These are phyloP conservation scores for Wickerhamiella pararugosa DNA, from an alignment of 1,139 yeast genomes.

Conservation along the genomic window DNA sequence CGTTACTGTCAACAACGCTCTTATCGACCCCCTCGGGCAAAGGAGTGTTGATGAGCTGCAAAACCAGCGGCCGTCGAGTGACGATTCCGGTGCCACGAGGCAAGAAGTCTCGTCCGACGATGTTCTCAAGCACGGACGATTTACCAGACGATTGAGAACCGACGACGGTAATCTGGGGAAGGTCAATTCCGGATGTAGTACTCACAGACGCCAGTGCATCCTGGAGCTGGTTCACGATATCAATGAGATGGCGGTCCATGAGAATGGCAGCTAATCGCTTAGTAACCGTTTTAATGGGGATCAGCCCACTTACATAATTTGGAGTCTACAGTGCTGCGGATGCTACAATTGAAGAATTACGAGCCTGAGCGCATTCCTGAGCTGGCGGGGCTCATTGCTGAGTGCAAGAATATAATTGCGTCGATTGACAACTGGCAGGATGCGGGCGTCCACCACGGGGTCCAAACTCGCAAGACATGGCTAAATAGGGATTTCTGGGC, in stretches of 20 bases:
- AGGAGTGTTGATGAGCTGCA: constrained; percentile 66
- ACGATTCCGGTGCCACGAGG: constrained; percentile 96
- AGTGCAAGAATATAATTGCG: no score
- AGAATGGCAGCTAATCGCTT: background rate
- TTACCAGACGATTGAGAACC: constrained; percentile 94
- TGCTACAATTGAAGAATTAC: no score
- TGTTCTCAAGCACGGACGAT: constrained; percentile 83
- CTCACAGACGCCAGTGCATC: constrained; percentile 91
- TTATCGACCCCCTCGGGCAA: constrained; percentile 19
- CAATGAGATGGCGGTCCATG: constrained; percentile 84
- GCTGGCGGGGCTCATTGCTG: no score
- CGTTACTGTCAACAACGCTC: constrained; percentile 23
- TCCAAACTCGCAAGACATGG: constrained; percentile 27
- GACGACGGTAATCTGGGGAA: constrained; percentile 92
- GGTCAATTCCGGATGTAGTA: constrained; percentile 40
- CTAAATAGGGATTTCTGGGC: constrained; percentile 32
- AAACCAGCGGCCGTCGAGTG: constrained; percentile 79
- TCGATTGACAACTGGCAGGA: no score
- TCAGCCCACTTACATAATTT: background rate
- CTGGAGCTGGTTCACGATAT: constrained; percentile 86
- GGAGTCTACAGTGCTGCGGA: no score
- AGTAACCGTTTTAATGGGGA: background rate
- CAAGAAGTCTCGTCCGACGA: constrained; percentile 86
- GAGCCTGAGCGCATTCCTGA: no score
- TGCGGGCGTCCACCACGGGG: constrained; percentile 1